phyloP scores from a whole-genome alignment of 1,284 basidiomycete genomes.

The Fistulinella cinereoalba region DNA sequence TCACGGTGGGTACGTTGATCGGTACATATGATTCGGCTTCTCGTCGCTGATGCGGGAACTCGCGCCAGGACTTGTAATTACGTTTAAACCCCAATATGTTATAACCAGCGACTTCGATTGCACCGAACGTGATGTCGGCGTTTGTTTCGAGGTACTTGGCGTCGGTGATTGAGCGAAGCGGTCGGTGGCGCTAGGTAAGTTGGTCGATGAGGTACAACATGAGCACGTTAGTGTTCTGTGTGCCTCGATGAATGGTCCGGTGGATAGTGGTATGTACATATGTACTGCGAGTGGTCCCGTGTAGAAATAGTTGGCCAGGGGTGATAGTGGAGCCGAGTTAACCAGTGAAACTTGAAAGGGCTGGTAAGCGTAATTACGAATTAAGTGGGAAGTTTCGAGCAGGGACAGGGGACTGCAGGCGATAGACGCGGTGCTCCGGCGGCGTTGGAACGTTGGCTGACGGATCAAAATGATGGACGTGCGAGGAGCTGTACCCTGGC shows the following conservation, averaged over 20 bases:
- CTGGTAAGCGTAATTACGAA: conserved; percentile 1
- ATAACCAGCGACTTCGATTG: too few relatives aligned
- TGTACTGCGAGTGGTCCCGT: conserved; percentile 15
- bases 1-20: too few relatives aligned
- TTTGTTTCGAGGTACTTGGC: conserved; percentile 30
- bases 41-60: too few relatives aligned
- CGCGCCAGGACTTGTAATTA: too few relatives aligned
- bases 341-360: background rate
- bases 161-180: conserved; percentile 32
- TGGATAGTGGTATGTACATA: conserved; percentile 18
- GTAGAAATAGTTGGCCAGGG: too few relatives aligned
- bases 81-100: too few relatives aligned
- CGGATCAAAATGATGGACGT: background rate
- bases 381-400: too few relatives aligned
- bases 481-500: background rate
- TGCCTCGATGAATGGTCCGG: too few relatives aligned
- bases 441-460: background rate
- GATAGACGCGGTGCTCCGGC: background rate
- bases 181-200: background rate
- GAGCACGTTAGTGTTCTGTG: too few relatives aligned
- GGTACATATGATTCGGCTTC: too few relatives aligned
- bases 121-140: too few relatives aligned
- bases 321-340: conserved; percentile 2
- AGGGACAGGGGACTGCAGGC: too few relatives aligned
- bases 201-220: background rate